Evolutionary conservation across 2,329 filamentous ascomycete species (phyloP), one percentile per base, ranked within the genome.

Genomic region (Monilinia polystroma): DNA sequence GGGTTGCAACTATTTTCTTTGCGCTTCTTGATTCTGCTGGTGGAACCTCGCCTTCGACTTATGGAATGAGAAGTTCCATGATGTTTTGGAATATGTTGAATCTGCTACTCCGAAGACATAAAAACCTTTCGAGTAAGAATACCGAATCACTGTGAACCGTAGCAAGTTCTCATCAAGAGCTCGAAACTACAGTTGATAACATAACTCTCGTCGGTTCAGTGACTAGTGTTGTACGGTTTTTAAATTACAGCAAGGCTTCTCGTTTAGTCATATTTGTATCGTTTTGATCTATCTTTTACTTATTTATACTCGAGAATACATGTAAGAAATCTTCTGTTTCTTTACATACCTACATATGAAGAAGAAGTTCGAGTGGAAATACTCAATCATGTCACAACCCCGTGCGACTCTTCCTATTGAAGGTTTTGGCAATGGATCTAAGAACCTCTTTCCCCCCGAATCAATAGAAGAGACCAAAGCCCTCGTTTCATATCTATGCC

Each of bases 381-480:
- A 51, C 32, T 38, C 1, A 4, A 41, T 12, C 32, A 60, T 60
- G 58, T 20, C 45, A 49, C 45, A 3, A n/a, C 18, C 45, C 7
- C 0, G 26, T 23, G 8, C 45, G 20, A 35, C 45, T 6, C 29
- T 35, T 16, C n/a, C 32, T 12, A 3, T 49, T 32, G 4, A 12
- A 4, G 58, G n/a, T 11, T 38, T 51, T 2, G 8, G 11, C 2
- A 0, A 51, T 51, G 58, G 45, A 49, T 23, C 45, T 2, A 26
- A 14, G 8, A 60, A 60, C n/a, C 14, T 20, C 18, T 60, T 60
- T 41, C 58, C 58, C 51, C 58, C 58, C 1, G 29, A 60, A 2
- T 51, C 58, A 23, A 18, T 38, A 4, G 8, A 51, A 38, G 45
- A 60, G 0, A 51, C 45, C 14, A 18, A 14, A 38, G 6, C 10